phyloP scores from a whole-genome alignment of 164 flowering plant genomes.

The Vitis rupestris region DNA sequence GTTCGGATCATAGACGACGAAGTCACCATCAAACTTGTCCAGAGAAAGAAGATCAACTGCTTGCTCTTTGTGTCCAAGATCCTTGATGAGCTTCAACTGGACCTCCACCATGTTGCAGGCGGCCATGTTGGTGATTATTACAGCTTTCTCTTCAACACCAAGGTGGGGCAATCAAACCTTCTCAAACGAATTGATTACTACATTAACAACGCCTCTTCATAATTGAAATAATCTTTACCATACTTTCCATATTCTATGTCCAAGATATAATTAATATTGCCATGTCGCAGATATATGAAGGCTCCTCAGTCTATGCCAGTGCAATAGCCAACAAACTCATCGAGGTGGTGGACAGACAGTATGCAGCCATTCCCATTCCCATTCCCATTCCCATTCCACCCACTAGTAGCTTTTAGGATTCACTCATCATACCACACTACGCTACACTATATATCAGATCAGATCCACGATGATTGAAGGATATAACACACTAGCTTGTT shows the following conservation, averaged over 20 bases:
- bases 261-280: neutral
- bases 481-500: too few species aligned
- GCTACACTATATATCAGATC: too few species aligned
- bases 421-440: too few species aligned
- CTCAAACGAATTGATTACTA: too few species aligned
- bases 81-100: conserved; percentile 84
- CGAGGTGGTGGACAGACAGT: conserved; percentile 70
- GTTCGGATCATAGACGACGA: conserved; percentile 89
- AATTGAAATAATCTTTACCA: too few species aligned
- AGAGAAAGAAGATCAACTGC: conserved; percentile 74
- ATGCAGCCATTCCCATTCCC: conserved; percentile 23
- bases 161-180: conserved; percentile 40
- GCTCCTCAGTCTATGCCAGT: conserved; percentile 83
- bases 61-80: conserved; percentile 73
- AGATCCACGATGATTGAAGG: too few species aligned
- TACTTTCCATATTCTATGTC: too few species aligned
- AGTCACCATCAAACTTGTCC: conserved; percentile 85
- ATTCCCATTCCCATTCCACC: conserved; percentile 12
- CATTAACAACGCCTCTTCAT: too few species aligned
- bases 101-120: conserved; percentile 91
- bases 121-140: conserved; percentile 81
- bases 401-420: conserved; percentile 7
- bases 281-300: conserved; percentile 73
- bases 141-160: conserved; percentile 85
- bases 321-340: conserved; percentile 85